These are phyloP conservation scores for Botryotinia globosa DNA, from an alignment of 2,329 filamentous ascomycete genomes.

Conservation along the genomic window DNA sequence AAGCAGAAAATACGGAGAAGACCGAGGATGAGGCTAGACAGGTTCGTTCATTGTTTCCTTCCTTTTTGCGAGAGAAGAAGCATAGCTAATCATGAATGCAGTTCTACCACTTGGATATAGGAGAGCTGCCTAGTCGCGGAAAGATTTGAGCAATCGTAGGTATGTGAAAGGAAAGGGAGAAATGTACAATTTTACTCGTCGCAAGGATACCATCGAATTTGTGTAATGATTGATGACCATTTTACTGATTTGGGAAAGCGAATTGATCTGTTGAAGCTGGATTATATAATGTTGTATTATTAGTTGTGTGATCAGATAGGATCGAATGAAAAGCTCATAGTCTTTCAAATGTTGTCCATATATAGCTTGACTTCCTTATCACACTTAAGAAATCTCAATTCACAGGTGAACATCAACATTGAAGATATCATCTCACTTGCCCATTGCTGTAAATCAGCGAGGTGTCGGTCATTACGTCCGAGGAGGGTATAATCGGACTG, in stretches of 20 bases:
- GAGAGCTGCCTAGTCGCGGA: not conserved
- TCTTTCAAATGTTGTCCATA: not conserved
- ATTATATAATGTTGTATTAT: not conserved
- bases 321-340: not conserved
- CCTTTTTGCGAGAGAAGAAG: not conserved
- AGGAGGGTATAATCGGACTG: not conserved
- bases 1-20: constrained; percentile 63
- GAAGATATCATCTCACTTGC: not conserved
- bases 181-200: not conserved
- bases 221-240: not conserved
- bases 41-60: not conserved
- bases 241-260: not conserved
- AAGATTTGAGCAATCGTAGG: not conserved
- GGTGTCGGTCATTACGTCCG: not conserved
- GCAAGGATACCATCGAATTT: not conserved
- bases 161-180: not conserved
- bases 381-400: not conserved
- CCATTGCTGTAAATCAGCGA: not conserved
- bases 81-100: not conserved
- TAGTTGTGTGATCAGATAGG: not conserved
- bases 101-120: constrained; percentile 13
- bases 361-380: not conserved
- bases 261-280: not conserved
- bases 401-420: not conserved
- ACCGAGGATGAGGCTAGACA: constrained; percentile 62